Conservation (phyloP, 2,329 filamentous ascomycete genomes). For the Thermothelomyces thermophilus region DNA sequence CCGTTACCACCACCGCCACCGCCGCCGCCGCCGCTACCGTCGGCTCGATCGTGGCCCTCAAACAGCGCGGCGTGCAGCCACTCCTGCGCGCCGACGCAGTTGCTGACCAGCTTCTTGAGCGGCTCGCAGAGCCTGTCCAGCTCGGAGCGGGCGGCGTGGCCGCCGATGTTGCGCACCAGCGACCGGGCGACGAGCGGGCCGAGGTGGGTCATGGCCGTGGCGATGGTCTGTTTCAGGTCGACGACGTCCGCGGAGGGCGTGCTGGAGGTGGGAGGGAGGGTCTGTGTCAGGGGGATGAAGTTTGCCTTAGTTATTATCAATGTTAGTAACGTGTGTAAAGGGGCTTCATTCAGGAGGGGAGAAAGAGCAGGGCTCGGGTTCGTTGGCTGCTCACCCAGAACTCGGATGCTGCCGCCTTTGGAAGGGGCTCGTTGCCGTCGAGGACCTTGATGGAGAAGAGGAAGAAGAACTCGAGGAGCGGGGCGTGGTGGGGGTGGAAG, state of each 20-base stretch:
- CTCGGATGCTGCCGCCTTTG: conserved; percentile 65
- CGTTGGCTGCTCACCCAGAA: conserved; percentile 75
- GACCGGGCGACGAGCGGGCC: conserved; percentile 55
- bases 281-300: conserved; percentile 42
- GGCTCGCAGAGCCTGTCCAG: conserved; percentile 65
- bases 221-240: conserved; percentile 31
- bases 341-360: not conserved
- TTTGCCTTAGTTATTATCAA: conserved; percentile 36
- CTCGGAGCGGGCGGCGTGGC: conserved; percentile 63
- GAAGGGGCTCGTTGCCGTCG: conserved; percentile 64
- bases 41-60: too few relatives aligned
- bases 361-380: too few relatives aligned
- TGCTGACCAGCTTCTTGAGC: conserved; percentile 59
- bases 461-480: conserved; percentile 60
- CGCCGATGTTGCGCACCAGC: conserved; percentile 60
- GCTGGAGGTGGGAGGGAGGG: conserved; percentile 24
- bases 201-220: conserved; percentile 50
- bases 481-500: conserved; percentile 48
- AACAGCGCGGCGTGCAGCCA: conserved; percentile 58
- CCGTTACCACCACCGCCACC: not conserved
- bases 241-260: not conserved
- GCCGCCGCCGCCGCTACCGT: too few relatives aligned
- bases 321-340: not conserved
- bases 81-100: conserved; percentile 47
- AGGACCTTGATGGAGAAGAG: conserved; percentile 65